Evolutionary conservation across 305 asterid species (phyloP), one percentile per base, ranked within the genome.

Genomic region (Solanum aculeatissimum): DNA sequence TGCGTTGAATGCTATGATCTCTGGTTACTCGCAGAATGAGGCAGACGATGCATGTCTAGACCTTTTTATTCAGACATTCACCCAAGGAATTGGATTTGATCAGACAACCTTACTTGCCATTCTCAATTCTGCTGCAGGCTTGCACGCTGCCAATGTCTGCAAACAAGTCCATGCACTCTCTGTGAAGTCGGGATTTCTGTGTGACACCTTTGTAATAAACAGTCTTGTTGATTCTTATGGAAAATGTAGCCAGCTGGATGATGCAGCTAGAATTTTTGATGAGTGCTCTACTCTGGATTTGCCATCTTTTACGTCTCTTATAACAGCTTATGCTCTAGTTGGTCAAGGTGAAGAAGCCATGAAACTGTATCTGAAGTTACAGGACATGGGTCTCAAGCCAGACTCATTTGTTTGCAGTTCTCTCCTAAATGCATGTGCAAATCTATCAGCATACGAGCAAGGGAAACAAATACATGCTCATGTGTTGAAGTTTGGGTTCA

Each of bases 391-490:
- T 83, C 93, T 90, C 81, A 89, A 84, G 89, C 97, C 98, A 19
- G 98, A 96, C 90, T 95, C 98, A 42, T 96, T 91, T 83, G 86
- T 94, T 63, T 94, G 94, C 90, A 89, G 98, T 86, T 91, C 97
- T 74, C 94, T 94, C 55, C 94, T 96, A n/a, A 93, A 96, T 84
- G 95, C 99, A 0, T 93, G 98, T 87, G 98, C 97, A 54, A 92
- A 89, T 87, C 88, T 96, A 86, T 94, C 98, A 58, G 97, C 95
- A 5, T 94, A 92, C 14, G 98, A 93, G 86, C 98, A 92, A 75
- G 99, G 99, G 82, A 96, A 94, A 91, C 98, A 92, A 92, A 90
- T 96, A 49, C 98, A 96, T 85, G 98, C 86, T 66, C 98, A 94
- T 81, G 91, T 89, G 69, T 85, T 93, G 91, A 93, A 96, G 77